These are phyloP conservation scores for Mycena epipterygia DNA, from an alignment of 768 basidiomycete genomes.

Conservation along the genomic window DNA sequence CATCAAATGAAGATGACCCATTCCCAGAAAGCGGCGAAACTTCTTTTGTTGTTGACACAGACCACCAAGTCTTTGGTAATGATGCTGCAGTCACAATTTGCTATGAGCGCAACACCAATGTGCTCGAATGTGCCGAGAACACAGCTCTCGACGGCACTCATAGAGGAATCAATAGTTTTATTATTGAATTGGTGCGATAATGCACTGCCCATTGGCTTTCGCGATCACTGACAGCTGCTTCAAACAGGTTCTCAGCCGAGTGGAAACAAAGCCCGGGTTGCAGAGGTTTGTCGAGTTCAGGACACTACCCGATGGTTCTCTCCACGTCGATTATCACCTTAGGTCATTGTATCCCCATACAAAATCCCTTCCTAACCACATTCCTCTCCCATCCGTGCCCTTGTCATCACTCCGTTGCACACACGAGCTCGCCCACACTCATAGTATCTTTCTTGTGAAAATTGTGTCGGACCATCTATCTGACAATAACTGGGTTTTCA, in stretches of 20 bases:
- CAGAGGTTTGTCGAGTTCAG: not conserved
- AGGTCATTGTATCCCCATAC: no score
- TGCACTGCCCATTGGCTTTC: not conserved
- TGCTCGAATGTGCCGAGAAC: slow-evolving; percentile 15
- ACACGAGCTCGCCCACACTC: not conserved
- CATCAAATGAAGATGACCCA: not conserved
- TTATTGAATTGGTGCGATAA: slow-evolving; percentile 6
- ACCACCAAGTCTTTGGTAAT: slow-evolving; percentile 11
- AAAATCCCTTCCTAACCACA: no score
- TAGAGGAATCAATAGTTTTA: not conserved
- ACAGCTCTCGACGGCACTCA: not conserved
- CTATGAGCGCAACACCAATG: not conserved
- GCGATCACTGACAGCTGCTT: not conserved
- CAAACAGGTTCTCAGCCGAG: slow-evolving; percentile 9
- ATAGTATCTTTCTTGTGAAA: not conserved
- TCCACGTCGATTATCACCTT: no score
- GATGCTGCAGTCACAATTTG: not conserved
- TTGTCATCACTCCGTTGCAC: slow-evolving; percentile 8
- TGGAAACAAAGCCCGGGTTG: not conserved
- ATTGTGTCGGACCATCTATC: not conserved
- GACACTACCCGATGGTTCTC: slow-evolving; percentile 12
- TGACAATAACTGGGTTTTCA: not conserved
- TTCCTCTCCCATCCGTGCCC: slow-evolving; percentile 5
- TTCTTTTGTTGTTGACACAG: not conserved
- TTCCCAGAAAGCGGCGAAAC: not conserved